Evolutionary conservation across 108 stramenopile genomes (phyloP), one percentile per base, ranked within the genome.

Genomic region (Nitzschia palea): DNA sequence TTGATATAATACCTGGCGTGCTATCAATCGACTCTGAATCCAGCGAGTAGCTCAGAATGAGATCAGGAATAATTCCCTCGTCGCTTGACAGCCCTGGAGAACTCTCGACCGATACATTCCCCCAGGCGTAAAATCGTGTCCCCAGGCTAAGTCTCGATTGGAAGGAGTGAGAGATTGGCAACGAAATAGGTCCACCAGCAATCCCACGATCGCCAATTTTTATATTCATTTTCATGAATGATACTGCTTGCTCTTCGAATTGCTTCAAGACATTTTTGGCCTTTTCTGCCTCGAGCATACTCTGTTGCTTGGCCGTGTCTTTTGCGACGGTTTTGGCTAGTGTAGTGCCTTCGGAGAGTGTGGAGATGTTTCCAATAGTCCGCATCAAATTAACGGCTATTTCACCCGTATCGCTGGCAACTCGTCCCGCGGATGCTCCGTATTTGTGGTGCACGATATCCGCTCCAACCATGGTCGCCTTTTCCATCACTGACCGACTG

Each of bases 381-480:
- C 62, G 20, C n/a, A 74, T 34, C 1, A 80, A 32, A 61, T 84
- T 84, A 0, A 27, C 69, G 17, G 73, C 73, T 0, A 76, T 67
- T 25, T 78, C 79, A 15, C 71, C 40, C 1, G 65, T 61, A 67
- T 84, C 61, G 23, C 44, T 32, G 3, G 69, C 73, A 26, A 84
- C 63, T 36, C 67, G 65, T 27, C 79, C 83, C 12, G 73, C 79
- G 3, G 57, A 27, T n/a, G 73, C 34, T 5, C 83, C 83, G 50
- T 84, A 71, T 36, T 71, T 70, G 62, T 84, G 79, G 4, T 65
- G 54, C 18, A 80, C 68, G 0, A 80, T 57, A 52, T 78, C 73
- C 0, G 68, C 76, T 6, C 76, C 66, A 4, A 78, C 83, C 0
- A 34, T 30, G 3, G 45, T 66, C 1, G 79, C 64, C 43, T 61